Conservation (phyloP, 164 flowering plant species). For the Vitis riparia region DNA sequence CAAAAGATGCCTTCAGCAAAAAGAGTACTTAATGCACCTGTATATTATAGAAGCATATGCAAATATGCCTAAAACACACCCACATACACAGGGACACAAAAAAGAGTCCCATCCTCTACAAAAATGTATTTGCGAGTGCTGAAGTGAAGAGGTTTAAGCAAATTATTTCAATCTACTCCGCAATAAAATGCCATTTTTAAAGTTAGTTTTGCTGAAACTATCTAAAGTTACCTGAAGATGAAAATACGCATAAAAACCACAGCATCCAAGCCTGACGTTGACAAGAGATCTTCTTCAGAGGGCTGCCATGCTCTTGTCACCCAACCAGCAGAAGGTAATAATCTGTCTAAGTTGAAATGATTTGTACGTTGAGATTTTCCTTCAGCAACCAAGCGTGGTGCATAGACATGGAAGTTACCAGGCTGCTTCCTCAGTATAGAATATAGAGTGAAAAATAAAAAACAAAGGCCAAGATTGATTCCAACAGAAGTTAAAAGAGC, state of each 20-base stretch:
- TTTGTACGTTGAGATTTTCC: conserved; percentile 34
- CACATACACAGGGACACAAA: neutral
- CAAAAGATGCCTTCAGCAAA: neutral
- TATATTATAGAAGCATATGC: neutral
- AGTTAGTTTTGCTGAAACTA: neutral
- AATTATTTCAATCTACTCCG: neutral
- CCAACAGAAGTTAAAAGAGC: conserved; percentile 93
- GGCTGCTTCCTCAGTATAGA: conserved; percentile 84
- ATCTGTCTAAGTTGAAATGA: conserved; percentile 50
- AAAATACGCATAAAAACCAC: conserved; percentile 80
- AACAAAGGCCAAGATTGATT: conserved; percentile 80
- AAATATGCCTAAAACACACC: neutral
- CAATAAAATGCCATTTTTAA: neutral
- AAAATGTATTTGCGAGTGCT: no score
- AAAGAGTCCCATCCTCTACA: neutral
- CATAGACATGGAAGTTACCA: conserved; percentile 57
- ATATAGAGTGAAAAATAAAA: conserved; percentile 68
- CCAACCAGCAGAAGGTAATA: conserved; percentile 86
- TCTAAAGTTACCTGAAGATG: conserved; percentile 59
- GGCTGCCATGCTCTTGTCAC: conserved; percentile 68
- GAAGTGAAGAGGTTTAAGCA: neutral
- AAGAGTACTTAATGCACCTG: neutral
- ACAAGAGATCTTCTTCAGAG: conserved; percentile 72
- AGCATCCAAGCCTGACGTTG: conserved; percentile 71
- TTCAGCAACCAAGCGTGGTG: conserved; percentile 68